phyloP scores from a whole-genome alignment of 352 stramenopile species.

The Elongisporangium prolatum region DNA sequence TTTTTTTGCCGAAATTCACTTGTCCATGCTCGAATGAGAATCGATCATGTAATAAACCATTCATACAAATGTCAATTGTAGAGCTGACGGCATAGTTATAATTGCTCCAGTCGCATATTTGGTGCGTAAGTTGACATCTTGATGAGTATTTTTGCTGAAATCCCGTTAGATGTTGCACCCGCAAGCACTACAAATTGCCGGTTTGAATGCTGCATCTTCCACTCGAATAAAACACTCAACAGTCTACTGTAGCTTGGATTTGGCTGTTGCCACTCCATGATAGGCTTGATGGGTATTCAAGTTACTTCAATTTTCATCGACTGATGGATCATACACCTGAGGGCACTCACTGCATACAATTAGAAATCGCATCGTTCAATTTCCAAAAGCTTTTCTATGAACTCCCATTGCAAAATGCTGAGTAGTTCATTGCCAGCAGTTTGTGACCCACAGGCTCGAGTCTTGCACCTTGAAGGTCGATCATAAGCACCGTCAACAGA shows the following conservation, averaged over 20 bases:
- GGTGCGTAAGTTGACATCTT: conserved; percentile 42
- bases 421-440: conserved; percentile 46
- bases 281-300: conserved; percentile 11
- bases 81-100: conserved; percentile 1
- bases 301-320: not conserved
- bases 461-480: conserved; percentile 57
- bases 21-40: conserved; percentile 45
- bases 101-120: conserved; percentile 46
- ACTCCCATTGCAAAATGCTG: too few species aligned
- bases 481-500: conserved; percentile 55
- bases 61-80: conserved; percentile 7
- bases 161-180: conserved; percentile 29
- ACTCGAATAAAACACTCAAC: conserved; percentile 57
- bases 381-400: too few species aligned
- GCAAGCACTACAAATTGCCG: conserved; percentile 41
- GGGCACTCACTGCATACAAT: too few species aligned
- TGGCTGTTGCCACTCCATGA: conserved; percentile 31
- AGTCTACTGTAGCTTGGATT: conserved; percentile 40
- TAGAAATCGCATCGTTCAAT: too few species aligned
- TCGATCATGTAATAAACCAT: conserved; percentile 27
- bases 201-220: conserved; percentile 49
- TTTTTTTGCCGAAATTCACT: conserved; percentile 20
- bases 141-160: conserved; percentile 29
- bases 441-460: conserved; percentile 55
- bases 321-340: conserved; percentile 32